These are phyloP conservation scores for Quercus suber DNA, from an alignment of 306 rosid species.

Conservation along the genomic window DNA sequence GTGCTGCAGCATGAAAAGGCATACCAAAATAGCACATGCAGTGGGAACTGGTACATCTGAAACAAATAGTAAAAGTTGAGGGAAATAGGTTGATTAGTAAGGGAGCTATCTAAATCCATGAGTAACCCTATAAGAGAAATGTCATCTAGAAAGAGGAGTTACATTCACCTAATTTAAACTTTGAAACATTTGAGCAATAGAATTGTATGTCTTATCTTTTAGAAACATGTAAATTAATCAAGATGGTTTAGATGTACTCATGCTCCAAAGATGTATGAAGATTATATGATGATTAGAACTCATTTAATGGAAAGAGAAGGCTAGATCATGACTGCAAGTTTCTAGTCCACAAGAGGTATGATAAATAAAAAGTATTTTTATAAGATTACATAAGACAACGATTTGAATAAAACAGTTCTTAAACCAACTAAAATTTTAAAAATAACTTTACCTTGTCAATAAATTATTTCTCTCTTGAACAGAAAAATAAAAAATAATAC, in stretches of 20 bases:
- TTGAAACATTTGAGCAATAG: not conserved
- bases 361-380: too few relatives aligned
- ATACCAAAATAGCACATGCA: slow-evolving; percentile 68
- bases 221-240: not conserved
- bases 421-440: too few relatives aligned
- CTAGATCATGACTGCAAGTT: too few relatives aligned
- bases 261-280: not conserved
- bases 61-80: slow-evolving; percentile 9
- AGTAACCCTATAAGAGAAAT: not conserved
- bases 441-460: too few relatives aligned
- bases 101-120: not conserved
- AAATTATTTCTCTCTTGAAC: too few relatives aligned
- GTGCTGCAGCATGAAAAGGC: slow-evolving; percentile 72
- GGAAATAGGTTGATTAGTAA: not conserved
- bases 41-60: slow-evolving; percentile 73
- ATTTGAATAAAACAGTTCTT: too few relatives aligned
- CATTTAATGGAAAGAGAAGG: not conserved
- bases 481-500: too few relatives aligned
- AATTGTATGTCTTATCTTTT: too few relatives aligned
- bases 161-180: not conserved
- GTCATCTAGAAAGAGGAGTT: not conserved
- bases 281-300: not conserved
- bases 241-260: not conserved
- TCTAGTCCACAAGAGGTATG: too few relatives aligned
- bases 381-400: too few relatives aligned